phyloP scores from a whole-genome alignment of 1,284 basidiomycete genomes.

The Anthracocystis walkeri region DNA sequence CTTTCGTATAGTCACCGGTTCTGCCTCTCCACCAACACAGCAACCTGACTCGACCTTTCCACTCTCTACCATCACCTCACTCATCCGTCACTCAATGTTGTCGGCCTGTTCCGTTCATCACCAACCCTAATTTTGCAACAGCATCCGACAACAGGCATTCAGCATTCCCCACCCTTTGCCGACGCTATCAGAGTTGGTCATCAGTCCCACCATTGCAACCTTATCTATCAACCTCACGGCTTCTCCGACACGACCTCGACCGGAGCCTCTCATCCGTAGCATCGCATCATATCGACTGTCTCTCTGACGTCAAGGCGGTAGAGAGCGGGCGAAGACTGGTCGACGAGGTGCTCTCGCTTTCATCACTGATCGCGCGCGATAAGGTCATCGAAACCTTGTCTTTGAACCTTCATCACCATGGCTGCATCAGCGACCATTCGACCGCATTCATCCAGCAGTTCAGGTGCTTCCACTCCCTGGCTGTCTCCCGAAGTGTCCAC shows the following conservation, averaged over 20 bases:
- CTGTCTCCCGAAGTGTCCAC: constrained; percentile 28
- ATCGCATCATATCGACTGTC: background rate
- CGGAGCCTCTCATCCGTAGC: background rate
- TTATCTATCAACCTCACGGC: background rate
- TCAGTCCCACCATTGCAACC: background rate
- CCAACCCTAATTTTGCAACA: constrained; percentile 3
- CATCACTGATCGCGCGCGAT: background rate
- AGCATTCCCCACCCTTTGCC: background rate
- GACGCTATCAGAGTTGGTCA: background rate
- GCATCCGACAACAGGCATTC: background rate
- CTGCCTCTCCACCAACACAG: background rate
- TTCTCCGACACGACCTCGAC: constrained; percentile 5
- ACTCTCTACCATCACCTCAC: constrained; percentile 1
- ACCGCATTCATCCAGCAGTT: constrained; percentile 35
- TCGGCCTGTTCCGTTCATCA: constrained; percentile 3
- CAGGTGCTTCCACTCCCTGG: constrained; percentile 40
- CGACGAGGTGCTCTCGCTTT: too few relatives aligned
- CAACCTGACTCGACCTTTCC: background rate
- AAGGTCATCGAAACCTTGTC: background rate
- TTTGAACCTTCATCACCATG: constrained; percentile 10
- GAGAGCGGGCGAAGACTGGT: background rate
- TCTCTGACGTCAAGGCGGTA: background rate
- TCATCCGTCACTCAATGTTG: background rate
- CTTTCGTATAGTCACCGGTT: background rate
- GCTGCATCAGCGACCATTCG: constrained; percentile 26